Conservation (phyloP, 1,139 yeast genomes). For the Magnusiomyces ingens region DNA sequence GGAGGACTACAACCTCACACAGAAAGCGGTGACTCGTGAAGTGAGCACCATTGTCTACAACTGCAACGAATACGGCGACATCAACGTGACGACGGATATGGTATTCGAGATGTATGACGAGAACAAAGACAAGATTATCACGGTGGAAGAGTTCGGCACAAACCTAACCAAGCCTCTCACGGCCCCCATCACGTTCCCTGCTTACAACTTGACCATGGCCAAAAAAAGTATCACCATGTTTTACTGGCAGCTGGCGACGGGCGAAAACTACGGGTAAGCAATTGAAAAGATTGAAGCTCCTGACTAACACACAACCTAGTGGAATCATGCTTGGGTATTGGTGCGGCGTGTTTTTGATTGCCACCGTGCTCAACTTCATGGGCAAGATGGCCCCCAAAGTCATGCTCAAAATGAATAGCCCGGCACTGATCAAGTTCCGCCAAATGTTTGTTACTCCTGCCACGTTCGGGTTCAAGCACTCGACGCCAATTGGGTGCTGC, state of each 20-base stretch:
- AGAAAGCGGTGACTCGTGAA: too few species aligned
- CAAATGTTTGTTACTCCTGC: conserved; percentile 13
- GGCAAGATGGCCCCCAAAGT: conserved; percentile 6
- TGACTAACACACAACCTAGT: conserved; percentile 7
- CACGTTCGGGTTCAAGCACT: conserved; percentile 9
- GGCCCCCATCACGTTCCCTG: too few species aligned
- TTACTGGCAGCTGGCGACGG: neutral
- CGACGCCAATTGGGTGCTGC: conserved; percentile 6
- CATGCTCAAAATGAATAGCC: conserved; percentile 7
- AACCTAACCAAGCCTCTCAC: too few species aligned
- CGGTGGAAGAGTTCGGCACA: too few species aligned
- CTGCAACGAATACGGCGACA: too few species aligned
- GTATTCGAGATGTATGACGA: too few species aligned
- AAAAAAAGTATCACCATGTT: too few species aligned
- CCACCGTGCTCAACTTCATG: conserved; percentile 18
- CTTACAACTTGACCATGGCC: too few species aligned
- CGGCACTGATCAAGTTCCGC: neutral
- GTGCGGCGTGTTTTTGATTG: conserved; percentile 20
- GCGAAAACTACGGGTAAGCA: conserved; percentile 4
- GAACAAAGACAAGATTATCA: too few species aligned
- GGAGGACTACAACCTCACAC: too few species aligned
- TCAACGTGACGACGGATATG: too few species aligned
- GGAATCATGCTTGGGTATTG: conserved; percentile 24
- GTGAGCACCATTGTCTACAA: too few species aligned
- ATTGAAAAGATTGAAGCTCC: neutral